Evolutionary conservation across 805 yeast genomes (phyloP), one percentile per base, ranked within the genome.

Genomic region (Hanseniaspora occidentalis): DNA sequence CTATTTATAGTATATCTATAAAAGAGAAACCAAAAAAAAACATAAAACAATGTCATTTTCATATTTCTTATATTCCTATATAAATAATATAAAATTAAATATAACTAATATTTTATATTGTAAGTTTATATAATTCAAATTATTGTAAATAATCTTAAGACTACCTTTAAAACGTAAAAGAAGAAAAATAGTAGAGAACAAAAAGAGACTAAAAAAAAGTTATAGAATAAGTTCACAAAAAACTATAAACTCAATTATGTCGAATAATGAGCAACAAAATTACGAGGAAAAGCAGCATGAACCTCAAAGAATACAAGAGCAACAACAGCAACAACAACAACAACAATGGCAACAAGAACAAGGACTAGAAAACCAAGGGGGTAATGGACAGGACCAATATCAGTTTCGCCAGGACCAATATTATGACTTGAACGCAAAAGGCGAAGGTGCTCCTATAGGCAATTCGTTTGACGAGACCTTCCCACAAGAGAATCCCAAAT

Each of bases 391-490:
- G 26, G 48, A 45, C 31, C 49, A 47, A 23, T 51, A 53, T 40
- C 49, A 52, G 9, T 51, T 52, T 35, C 38, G 51, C 18, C 55
- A 54, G 34, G 53, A 51, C 36, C 49, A 50, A 23, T 54, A 57
- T 33, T 54, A 58, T 39, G 47, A 56, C 38, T 38, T 53, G 31
- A 43, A 47, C n/a, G 56, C 62, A 8, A 54, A 59, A 42, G 54
- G 50, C 3, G 48, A 54, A 5, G 61, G 66, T 9, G 58, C 64
- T 2, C 62, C 67, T 3, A 57, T 64, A 41, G 71, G 67, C 2
- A 62, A 60, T 22, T 62, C 69, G 4, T 84, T 77, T 54, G 83
- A 77, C 24, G 76, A 83, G 37, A 71, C 79, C 1, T 85, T 85
- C 58, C 73, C 76, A 45, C 67, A 83, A 22, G 71, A 68, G 24